These are phyloP conservation scores for Hymenoscyphus fraxineus DNA, from an alignment of 2,329 filamentous ascomycete genomes.

Conservation along the genomic window DNA sequence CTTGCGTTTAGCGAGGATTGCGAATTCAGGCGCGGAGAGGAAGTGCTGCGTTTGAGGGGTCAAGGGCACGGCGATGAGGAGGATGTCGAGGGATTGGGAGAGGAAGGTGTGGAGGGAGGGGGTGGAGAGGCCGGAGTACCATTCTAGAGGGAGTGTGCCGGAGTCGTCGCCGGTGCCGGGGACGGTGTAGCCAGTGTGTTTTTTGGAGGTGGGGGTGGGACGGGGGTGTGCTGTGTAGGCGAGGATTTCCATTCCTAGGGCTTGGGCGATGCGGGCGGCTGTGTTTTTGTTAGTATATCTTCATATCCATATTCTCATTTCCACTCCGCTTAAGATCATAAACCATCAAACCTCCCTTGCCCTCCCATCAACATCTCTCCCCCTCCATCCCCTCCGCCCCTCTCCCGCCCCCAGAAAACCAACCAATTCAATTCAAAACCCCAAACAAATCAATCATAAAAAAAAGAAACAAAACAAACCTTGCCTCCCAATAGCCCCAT, in stretches of 20 bases:
- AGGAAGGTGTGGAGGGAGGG: slow-evolving; percentile 35
- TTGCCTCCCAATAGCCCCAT: slow-evolving; percentile 40
- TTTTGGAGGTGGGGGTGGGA: slow-evolving; percentile 52
- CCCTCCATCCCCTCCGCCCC: not conserved
- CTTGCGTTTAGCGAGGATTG: slow-evolving; percentile 37
- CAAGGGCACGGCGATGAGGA: slow-evolving; percentile 38
- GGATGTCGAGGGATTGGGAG: slow-evolving; percentile 36
- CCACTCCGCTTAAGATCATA: no score
- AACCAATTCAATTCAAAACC: not conserved
- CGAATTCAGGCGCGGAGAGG: slow-evolving; percentile 41
- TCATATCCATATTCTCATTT: no score
- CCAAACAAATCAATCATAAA: not conserved
- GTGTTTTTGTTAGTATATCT: not conserved
- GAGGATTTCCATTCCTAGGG: slow-evolving; percentile 59
- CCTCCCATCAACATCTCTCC: no score
- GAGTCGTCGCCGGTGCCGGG: slow-evolving; percentile 50
- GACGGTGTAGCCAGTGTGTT: slow-evolving; percentile 59
- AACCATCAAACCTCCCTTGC: no score
- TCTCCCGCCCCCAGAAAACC: no score
- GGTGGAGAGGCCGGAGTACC: slow-evolving; percentile 37
- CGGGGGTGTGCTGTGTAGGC: slow-evolving; percentile 62
- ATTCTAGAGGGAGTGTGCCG: slow-evolving; percentile 35
- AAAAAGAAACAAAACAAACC: slow-evolving; percentile 37
- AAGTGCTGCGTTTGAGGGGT: slow-evolving; percentile 36
- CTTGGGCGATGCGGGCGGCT: slow-evolving; percentile 47